Evolutionary conservation across 139 green algal genomes (phyloP).

Genomic region (Chlamydomonas sphaeroides): DNA sequence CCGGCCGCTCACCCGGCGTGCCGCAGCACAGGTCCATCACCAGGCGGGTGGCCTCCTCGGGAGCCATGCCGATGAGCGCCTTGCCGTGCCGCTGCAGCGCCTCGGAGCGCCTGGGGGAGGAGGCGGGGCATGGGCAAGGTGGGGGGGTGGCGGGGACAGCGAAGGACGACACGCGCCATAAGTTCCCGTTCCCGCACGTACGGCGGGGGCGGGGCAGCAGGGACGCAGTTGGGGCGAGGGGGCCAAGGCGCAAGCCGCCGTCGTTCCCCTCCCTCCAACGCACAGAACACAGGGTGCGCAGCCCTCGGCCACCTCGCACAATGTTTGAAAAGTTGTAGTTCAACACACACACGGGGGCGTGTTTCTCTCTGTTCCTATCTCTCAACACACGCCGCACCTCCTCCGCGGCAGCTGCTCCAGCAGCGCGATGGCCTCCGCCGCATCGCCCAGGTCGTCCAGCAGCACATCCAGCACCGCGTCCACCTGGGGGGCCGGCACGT

Average conservation of each 20-base stretch:
- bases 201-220: no score
- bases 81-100: constrained; percentile 83
- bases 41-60: constrained; percentile 83
- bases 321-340: no score
- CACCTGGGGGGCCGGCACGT: not conserved
- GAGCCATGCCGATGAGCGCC: constrained; percentile 64
- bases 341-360: no score
- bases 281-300: no score
- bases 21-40: constrained; percentile 91
- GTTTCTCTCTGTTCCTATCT: no score
- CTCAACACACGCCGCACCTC: constrained; percentile 2
- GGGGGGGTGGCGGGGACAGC: not conserved
- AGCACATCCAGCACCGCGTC: constrained; percentile 88
- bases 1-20: no score
- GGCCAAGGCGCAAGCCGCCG: no score
- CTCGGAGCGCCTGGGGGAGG: constrained; percentile 52
- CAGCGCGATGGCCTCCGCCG: constrained; percentile 83
- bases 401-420: constrained; percentile 28
- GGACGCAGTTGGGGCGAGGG: no score
- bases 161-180: no score
- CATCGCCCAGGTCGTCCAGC: constrained; percentile 84
- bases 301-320: no score
- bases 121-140: not conserved
- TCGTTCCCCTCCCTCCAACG: no score
- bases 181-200: no score